Conservation (phyloP, 2,329 filamentous ascomycete genomes). For the Venturia carpophila region DNA sequence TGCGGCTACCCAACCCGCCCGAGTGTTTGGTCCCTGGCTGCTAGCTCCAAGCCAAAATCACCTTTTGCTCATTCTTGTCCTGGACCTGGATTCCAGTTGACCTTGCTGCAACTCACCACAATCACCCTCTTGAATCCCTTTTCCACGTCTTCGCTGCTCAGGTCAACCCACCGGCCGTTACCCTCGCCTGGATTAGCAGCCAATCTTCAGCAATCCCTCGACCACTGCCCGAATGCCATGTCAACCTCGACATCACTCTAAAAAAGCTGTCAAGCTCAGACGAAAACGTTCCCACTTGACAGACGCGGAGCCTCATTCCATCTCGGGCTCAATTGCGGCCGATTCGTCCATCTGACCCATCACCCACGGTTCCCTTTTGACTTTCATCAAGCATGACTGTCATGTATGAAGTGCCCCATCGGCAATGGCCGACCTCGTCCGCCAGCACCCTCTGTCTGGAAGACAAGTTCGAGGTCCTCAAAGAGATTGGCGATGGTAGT, state of each 20-base stretch:
- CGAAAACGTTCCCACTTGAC: background rate
- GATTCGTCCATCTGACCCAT: background rate
- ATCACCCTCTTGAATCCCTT: background rate
- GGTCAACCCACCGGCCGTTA: background rate
- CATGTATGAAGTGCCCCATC: constrained; percentile 63
- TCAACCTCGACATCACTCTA: background rate
- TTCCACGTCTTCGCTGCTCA: background rate
- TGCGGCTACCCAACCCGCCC: constrained; percentile 9
- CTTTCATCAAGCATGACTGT: constrained; percentile 59
- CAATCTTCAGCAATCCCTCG: background rate
- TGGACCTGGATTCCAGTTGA: background rate
- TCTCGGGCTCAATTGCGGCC: background rate
- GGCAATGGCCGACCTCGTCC: constrained; percentile 52
- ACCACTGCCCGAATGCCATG: background rate
- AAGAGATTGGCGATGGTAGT: constrained; percentile 97
- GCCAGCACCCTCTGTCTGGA: constrained; percentile 55
- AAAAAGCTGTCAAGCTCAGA: background rate
- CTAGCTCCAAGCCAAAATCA: constrained; percentile 2
- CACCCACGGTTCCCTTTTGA: background rate
- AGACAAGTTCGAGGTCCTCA: constrained; percentile 92
- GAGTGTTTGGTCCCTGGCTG: constrained; percentile 3
- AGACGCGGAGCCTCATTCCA: background rate
- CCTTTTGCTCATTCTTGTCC: constrained; percentile 9
- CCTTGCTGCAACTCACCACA: background rate
- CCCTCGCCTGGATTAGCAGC: background rate